phyloP scores from a whole-genome alignment of 1,139 yeast genomes.

The Groenewaldozyma auringiensis region DNA sequence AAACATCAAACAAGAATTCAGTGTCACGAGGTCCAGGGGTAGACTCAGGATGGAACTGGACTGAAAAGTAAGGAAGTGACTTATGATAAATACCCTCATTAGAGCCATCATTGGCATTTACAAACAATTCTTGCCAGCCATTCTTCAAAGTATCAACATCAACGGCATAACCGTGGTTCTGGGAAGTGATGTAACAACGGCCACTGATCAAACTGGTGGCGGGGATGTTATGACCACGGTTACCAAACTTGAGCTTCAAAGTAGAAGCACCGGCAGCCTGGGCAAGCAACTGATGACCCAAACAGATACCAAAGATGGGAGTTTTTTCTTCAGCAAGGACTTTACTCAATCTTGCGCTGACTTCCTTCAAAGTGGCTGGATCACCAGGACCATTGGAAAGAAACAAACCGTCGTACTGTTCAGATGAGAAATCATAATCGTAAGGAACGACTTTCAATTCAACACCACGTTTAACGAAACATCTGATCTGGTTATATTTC shows the following conservation, averaged over 20 bases:
- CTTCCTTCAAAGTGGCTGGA: constrained; percentile 73
- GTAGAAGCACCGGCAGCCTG: constrained; percentile 95
- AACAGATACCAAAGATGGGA: constrained; percentile 88
- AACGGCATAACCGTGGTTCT: constrained; percentile 98
- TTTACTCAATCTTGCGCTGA: constrained; percentile 50
- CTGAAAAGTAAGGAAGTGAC: constrained; percentile 88
- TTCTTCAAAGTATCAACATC: constrained; percentile 60
- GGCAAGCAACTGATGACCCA: constrained; percentile 96
- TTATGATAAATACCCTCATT: constrained; percentile 97
- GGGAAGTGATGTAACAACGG: constrained; percentile 97
- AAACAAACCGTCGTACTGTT: constrained; percentile 90
- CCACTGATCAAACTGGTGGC: constrained; percentile 91
- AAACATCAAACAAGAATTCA: constrained; percentile 91
- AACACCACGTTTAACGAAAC: constrained; percentile 93
- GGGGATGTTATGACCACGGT: constrained; percentile 99
- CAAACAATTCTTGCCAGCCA: constrained; percentile 93
- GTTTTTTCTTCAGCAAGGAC: constrained; percentile 54
- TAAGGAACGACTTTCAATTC: constrained; percentile 95
- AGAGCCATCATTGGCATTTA: constrained; percentile 93
- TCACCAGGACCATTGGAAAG: constrained; percentile 99
- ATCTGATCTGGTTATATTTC: constrained; percentile 95
- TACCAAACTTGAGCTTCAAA: constrained; percentile 90
- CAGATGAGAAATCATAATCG: constrained; percentile 70
- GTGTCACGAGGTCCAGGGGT: constrained; percentile 99
- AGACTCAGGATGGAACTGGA: constrained; percentile 98